Evolutionary conservation across 1,139 yeast species (phyloP), one percentile per base, ranked within the genome.

Genomic region (Magnusiomyces sp.): DNA sequence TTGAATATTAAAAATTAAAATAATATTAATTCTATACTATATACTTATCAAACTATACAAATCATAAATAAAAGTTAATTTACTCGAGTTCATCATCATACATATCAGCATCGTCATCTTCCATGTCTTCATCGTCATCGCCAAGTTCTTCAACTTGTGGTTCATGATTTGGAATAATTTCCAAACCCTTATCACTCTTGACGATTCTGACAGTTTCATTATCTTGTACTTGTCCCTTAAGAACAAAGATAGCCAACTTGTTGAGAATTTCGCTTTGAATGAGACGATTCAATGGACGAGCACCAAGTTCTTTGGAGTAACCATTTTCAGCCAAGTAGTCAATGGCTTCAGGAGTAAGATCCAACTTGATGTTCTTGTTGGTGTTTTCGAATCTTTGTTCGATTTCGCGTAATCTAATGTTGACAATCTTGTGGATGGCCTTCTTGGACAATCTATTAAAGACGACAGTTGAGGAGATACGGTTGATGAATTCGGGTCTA

Each of bases 401-500:
- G 53, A 92, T 83, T 67, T 92, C 98, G 53, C 71, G 68, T 58
- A 92, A 71, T 63, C 98, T 79, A 57, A 92, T 83, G 53, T 79
- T 80, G 45, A 92, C 96, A 64, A 94, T 92, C 80, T 88, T 87
- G 58, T 88, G 79, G 59, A 92, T 92, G 1, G 97, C 95, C 67
- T 84, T 83, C 74, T 81, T 85, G 16, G 97, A 85, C 58, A 92
- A 77, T 60, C 95, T 79, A 76, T 92, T 92, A 77, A 92, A 92
- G 29, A 92, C 83, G 40, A 92, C 89, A 59, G 88, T 89, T 29
- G 95, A 86, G 2, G 95, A 83, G 57, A 92, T 89, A 75, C 98
- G 86, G 75, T 94, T 94, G 65, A 92, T 75, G 72, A 94, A 92
- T 69, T 94, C 99, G 5, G 99, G 98, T 68, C 97, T 81, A 79